These are phyloP conservation scores for Hanseniaspora vineae DNA, from an alignment of 805 yeast species.

Conservation along the genomic window DNA sequence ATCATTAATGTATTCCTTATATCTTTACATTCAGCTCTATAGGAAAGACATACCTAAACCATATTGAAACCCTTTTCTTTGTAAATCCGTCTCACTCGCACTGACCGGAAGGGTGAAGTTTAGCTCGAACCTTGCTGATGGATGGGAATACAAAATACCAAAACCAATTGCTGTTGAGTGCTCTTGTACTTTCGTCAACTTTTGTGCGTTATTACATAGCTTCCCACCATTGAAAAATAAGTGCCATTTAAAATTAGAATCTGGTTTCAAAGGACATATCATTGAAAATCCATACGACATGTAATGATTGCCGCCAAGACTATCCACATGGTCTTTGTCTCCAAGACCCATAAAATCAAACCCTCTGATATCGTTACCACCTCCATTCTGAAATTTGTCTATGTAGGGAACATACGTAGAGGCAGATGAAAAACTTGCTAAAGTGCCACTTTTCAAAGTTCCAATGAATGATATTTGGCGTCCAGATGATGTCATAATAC, in stretches of 20 bases:
- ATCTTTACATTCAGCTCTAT: slow-evolving; percentile 17
- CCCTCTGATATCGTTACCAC: slow-evolving; percentile 59
- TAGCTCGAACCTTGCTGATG: slow-evolving; percentile 55
- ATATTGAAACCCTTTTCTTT: slow-evolving; percentile 54
- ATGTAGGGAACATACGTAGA: slow-evolving; percentile 37
- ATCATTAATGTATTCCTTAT: not conserved
- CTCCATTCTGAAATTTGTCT: slow-evolving; percentile 80
- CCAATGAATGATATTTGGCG: slow-evolving; percentile 31
- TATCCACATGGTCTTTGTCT: slow-evolving; percentile 38
- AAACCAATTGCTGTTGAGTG: slow-evolving; percentile 45
- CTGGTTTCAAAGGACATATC: slow-evolving; percentile 43
- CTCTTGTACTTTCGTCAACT: slow-evolving; percentile 16
- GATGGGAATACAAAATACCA: slow-evolving; percentile 50
- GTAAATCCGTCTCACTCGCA: slow-evolving; percentile 34
- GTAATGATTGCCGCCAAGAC: slow-evolving; percentile 57
- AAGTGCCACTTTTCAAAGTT: slow-evolving; percentile 41
- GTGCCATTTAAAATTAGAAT: slow-evolving; percentile 48
- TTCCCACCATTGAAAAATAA: slow-evolving; percentile 57
- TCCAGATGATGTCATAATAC: slow-evolving; percentile 7
- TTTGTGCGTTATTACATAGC: slow-evolving; percentile 24
- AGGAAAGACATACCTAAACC: slow-evolving; percentile 51
- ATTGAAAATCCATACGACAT: slow-evolving; percentile 44
- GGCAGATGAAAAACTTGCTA: slow-evolving; percentile 28
- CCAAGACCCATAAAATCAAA: slow-evolving; percentile 59
- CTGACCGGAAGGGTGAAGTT: slow-evolving; percentile 51